Evolutionary conservation across 179 eudicot species (phyloP), one percentile per base, ranked within the genome.

Genomic region (Beta macrorhiza): DNA sequence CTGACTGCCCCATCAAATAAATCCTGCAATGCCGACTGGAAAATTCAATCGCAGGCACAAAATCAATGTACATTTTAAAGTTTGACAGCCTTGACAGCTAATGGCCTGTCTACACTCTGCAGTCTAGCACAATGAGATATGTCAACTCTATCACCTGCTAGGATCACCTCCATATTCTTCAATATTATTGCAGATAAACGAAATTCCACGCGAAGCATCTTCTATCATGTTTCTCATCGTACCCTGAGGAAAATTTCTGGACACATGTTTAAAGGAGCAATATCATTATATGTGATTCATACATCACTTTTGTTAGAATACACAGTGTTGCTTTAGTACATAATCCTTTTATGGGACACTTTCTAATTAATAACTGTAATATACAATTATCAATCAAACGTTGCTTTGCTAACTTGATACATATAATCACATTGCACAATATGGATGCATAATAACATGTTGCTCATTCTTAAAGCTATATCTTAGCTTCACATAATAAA

Each of bases 161-260:
- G 98, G 98, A 89, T 96, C 99, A 80, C 99, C 99, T 80, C 99
- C 99, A 81, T 92, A 92, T 87, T 91, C 96, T 83, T 93, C 90
- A 83, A 96, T 92, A 81, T 92, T 90, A 62, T 96, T 90, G 87
- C 94, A 94, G 49, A 96, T 85, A 84, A 90, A 96, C 56, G 99
- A 90, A 83, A 96, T 92, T 45, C 99, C 99, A 79, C 90, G 88
- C 58, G 98, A 94, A 79, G 98, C 92, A 85, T 96, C 99, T 67
- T 90, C 87, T 14, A 96, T 87, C 99, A 96, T 96, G 78, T 94
- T 96, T 85, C 91, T 81, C 76, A 96, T 96, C 25, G 99, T 96
- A 69, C 91, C 98, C 85, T 91, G 93, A 81, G 99, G 99, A 74
- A 92, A 96, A 83, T 96, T 96, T 88, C 99, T 95, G 92, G 80